Base-by-base conservation (phyloP, 768 basidiomycete species). In the Pholiota molesta region DNA sequence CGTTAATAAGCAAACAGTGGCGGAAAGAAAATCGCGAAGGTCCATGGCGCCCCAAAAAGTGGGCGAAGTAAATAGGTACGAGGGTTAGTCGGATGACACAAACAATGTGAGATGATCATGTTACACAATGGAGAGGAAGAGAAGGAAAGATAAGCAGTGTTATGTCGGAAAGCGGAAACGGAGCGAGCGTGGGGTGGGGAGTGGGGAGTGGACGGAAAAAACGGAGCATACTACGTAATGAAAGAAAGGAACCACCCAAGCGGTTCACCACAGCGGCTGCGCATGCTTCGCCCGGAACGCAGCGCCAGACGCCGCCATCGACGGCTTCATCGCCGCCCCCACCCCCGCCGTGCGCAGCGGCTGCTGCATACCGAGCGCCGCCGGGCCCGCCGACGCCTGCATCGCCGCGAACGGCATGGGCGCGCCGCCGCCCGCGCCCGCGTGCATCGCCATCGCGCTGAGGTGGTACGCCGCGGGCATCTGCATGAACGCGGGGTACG, bases 401-500 rank as follows among this genome's bases (percentile, higher is more conserved):
- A 42, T 45, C 17, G 42, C 11, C 21, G 47, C 33, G 26, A 40
- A 56, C 47, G 26, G 45, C 57, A 58, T 58, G 16, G 62, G 61
- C 55, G 40, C 58, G 11, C 62, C 57, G n/a, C n/a, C n/a, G 62
- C 54, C n/a, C 60, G 39, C 35, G 55, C 8, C 4, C 13, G 54
- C 60, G 10, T 65, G 64, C 55, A 65, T 56, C 7, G 65, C 49
- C 57, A 71, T 65, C 11, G 63, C 67, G 37, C 19, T 26, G n/a
- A 70, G 47, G 17, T 69, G 71, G 44, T 66, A 68, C 8, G 10
- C 10, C 35, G 58, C 55, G 26, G 69, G 69, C 40, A 67, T 53
- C 21, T 70, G 69, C 58, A 69, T 57, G 60, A 66, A 69, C 13
- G 64, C 44, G 17, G 62, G 44, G 39, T 64, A 69, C 1, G 65